These are phyloP conservation scores for Infundibulicybe gibba DNA, from an alignment of 768 basidiomycete genomes.

Conservation along the genomic window DNA sequence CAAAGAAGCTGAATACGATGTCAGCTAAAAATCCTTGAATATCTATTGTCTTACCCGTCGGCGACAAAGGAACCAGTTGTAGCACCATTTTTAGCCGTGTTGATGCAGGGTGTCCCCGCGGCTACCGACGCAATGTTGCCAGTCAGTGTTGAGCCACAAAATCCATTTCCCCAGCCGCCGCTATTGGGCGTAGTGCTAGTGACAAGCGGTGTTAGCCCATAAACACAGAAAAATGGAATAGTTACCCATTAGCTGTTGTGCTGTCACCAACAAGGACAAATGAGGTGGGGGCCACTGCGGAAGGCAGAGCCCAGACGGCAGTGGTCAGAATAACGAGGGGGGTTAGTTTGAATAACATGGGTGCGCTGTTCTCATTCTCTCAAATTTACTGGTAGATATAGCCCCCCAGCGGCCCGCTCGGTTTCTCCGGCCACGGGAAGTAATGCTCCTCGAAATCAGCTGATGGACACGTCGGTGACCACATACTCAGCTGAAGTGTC, in stretches of 20 bases:
- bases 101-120: slow-evolving; percentile 31
- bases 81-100: slow-evolving; percentile 36
- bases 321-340: slow-evolving; percentile 1
- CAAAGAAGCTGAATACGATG: slow-evolving; percentile 18
- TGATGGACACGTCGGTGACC: background rate
- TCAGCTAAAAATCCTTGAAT: too few species aligned
- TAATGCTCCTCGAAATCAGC: background rate
- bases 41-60: slow-evolving; percentile 18
- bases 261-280: slow-evolving; percentile 38
- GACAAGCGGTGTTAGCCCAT: background rate
- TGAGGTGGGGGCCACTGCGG: slow-evolving; percentile 17
- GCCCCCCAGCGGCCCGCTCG: slow-evolving; percentile 4
- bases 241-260: slow-evolving; percentile 34
- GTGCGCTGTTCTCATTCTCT: background rate
- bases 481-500: too few species aligned
- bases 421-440: slow-evolving; percentile 2
- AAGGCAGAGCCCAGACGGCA: background rate
- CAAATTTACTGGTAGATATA: background rate
- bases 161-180: slow-evolving; percentile 39
- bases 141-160: slow-evolving; percentile 30
- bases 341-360: slow-evolving; percentile 2
- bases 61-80: slow-evolving; percentile 38
- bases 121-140: slow-evolving; percentile 28
- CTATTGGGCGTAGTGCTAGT: slow-evolving; percentile 28
- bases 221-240: background rate